Percentiles rank a stretch among this genome's conserved stretches.
Conservation (phyloP, 2,329 filamentous ascomycete genomes). For the Sclerotinia sclerotiorum region DNA sequence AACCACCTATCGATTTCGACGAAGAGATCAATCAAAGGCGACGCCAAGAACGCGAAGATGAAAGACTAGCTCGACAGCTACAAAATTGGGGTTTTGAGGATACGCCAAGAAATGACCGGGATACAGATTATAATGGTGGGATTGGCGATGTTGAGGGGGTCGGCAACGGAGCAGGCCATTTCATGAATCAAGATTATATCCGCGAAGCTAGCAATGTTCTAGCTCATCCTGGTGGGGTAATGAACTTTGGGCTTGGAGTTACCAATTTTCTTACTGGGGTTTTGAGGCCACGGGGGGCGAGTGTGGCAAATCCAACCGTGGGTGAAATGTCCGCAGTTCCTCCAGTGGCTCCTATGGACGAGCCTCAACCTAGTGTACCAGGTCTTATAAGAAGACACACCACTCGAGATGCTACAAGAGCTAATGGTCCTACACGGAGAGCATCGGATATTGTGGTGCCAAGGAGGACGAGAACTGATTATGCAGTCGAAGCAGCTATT, state of each 20-base stretch:
- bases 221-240: constrained; percentile 34
- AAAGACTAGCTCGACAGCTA: constrained; percentile 52
- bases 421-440: constrained; percentile 19
- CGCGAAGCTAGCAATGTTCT: constrained; percentile 41
- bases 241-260: constrained; percentile 39
- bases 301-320: constrained; percentile 21
- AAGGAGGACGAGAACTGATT: constrained; percentile 34
- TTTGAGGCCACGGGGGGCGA: constrained; percentile 30
- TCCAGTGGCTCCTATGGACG: constrained; percentile 7
- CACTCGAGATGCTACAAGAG: constrained; percentile 32
- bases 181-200: constrained; percentile 61
- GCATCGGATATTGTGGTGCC: constrained; percentile 34
- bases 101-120: constrained; percentile 25
- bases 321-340: constrained; percentile 27
- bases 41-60: constrained; percentile 48
- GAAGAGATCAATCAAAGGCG: constrained; percentile 43
- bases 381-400: constrained; percentile 36
- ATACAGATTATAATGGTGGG: constrained; percentile 44
- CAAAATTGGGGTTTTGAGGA: constrained; percentile 45
- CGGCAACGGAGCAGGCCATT: constrained; percentile 55
- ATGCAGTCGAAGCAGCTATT: constrained; percentile 34
- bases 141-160: constrained; percentile 47
- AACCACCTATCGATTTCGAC: constrained; percentile 36
- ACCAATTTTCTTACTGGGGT: constrained; percentile 40
- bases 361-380: constrained; percentile 23